phyloP scores from a whole-genome alignment of 768 basidiomycete species.

The Lactifluus hygrophoroides region DNA sequence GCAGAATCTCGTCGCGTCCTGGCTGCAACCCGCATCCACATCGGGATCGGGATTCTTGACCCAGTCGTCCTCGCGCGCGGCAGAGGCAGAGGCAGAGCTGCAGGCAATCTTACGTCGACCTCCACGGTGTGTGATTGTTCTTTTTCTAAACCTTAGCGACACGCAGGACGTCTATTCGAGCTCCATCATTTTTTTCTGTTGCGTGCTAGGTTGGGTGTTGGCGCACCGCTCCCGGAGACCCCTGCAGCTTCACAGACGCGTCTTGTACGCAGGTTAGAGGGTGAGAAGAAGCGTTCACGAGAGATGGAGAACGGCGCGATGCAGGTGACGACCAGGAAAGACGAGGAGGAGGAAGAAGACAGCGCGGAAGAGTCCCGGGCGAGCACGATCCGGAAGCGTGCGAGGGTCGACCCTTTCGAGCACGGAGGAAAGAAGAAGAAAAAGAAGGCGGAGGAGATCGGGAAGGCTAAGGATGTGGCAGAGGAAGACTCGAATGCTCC shows the following conservation, averaged over 20 bases:
- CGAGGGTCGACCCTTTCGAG: conserved; percentile 49
- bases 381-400: conserved; percentile 50
- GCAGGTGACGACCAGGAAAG: conserved; percentile 22
- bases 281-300: conserved; percentile 37
- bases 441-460: conserved; percentile 27
- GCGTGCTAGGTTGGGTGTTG: conserved; percentile 58
- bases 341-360: conserved; percentile 43
- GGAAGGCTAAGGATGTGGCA: background rate
- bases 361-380: conserved; percentile 41
- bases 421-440: conserved; percentile 28
- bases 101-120: conserved; percentile 62
- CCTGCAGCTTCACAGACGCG: conserved; percentile 30
- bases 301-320: conserved; percentile 32
- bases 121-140: conserved; percentile 46
- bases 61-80: conserved; percentile 16
- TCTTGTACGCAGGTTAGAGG: conserved; percentile 51
- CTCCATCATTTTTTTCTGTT: background rate
- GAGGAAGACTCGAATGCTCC: background rate
- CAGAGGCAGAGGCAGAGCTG: conserved; percentile 38
- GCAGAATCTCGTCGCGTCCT: conserved; percentile 64
- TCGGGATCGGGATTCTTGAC: conserved; percentile 23
- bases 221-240: conserved; percentile 49
- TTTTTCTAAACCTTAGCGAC: background rate
- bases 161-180: background rate
- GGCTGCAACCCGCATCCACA: too few relatives aligned